Evolutionary conservation across 768 basidiomycete species (phyloP).

Genomic region (Agrocybe praecox): DNA sequence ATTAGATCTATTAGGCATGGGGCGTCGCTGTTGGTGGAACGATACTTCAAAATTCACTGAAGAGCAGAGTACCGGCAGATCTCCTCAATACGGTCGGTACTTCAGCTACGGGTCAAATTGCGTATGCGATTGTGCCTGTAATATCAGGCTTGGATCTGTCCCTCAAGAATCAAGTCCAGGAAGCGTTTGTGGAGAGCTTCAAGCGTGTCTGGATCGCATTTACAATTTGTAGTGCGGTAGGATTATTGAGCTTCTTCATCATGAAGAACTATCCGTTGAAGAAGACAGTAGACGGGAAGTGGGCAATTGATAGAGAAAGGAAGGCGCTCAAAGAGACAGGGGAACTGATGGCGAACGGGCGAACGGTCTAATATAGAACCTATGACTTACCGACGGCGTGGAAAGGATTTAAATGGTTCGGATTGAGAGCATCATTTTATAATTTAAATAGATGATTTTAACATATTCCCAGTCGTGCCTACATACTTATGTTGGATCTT

Average conservation of each 20-base stretch:
- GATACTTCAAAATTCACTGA: conserved; percentile 54
- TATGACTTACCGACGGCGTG: too few relatives aligned
- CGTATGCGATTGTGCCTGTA: conserved; percentile 48
- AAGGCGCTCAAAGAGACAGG: neutral
- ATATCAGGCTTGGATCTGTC: conserved; percentile 36
- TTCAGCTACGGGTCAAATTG: conserved; percentile 38
- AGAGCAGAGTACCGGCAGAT: conserved; percentile 34
- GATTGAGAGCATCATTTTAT: too few relatives aligned
- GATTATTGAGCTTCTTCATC: conserved; percentile 5
- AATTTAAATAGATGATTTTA: too few relatives aligned
- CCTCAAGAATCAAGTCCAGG: conserved; percentile 2
- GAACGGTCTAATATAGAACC: too few relatives aligned
- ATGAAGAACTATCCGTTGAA: conserved; percentile 14
- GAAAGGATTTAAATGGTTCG: too few relatives aligned
- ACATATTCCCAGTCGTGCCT: too few relatives aligned
- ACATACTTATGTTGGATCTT: too few relatives aligned
- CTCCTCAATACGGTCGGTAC: conserved; percentile 11
- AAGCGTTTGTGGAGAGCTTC: conserved; percentile 9
- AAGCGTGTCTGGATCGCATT: conserved; percentile 14
- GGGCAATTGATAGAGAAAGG: conserved; percentile 13
- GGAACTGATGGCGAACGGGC: neutral
- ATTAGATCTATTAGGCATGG: conserved; percentile 12
- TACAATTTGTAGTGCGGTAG: conserved; percentile 7
- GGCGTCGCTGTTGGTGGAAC: conserved; percentile 53
- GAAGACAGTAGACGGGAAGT: conserved; percentile 9